Evolutionary conservation across 139 green algal genomes (phyloP), one percentile per base, ranked within the genome.

Genomic region (Deuterostichococcus epilithicus): DNA sequence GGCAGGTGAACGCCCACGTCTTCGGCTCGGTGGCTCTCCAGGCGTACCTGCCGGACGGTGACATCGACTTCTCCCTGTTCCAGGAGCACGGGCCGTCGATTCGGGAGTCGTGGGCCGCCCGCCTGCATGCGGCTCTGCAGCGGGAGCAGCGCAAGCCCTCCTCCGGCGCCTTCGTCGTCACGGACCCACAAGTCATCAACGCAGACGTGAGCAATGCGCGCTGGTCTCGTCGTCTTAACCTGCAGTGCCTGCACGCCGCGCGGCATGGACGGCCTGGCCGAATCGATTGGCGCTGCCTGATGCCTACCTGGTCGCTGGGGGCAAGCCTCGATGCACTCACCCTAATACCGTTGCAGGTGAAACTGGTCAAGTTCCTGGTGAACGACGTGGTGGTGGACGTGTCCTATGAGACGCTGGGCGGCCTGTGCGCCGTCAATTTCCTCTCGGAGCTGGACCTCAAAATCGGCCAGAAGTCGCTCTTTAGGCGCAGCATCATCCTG

Each of bases 371-470:
- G 84, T 98, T 91, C 80, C 76, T 97, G 68, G 91, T 98, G 34
- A 90, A 95, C 78, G 94, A 95, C 82, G 93, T 98, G 39, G 91
- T 98, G 18, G 96, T 99, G n/a, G 96, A 99, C 81, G 90, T 99
- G 18, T 97, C 91, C 3, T 97, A 96, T 82, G 94, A 97, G 75
- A 91, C 96, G 39, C 71, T 97, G 5, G 94, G 93, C 4, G 96
- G 96, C n/a, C 84, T 98, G 32, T 94, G 90, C 78, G 94, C 95
- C 5, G 87, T 97, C 10, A 86, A 84, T 23, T 99, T 99, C 74
- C 83, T 99, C 66, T 94, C 98, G 82, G 87, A 87, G 3, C 84
- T 94, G 45, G 92, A 97, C 87, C 63, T 75, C 23, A 75, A 82
- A 26, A 92, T 98, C 37, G 85, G 88, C 13, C 75, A 81, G 23